A percentile compares a stretch with the other conserved stretches of the same genome.
phyloP scores from a whole-genome alignment of 345 rosid species.

The Moringa oleifera region DNA sequence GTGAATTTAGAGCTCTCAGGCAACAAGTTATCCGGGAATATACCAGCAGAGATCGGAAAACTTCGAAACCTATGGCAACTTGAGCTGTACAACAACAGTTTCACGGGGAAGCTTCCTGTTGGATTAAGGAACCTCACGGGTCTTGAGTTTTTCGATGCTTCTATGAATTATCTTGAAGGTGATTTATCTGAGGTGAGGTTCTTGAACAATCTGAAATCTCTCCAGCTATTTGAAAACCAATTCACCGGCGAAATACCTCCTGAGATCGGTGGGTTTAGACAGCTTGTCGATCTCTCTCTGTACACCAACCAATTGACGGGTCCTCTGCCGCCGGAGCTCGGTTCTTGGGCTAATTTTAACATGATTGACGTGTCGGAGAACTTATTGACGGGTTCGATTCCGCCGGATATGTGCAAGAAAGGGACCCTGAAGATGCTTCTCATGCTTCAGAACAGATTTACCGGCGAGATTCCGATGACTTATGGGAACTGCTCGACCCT shows the following conservation, averaged over 20 bases:
- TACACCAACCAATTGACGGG: slow-evolving; percentile 65
- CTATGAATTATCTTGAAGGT: slow-evolving; percentile 49
- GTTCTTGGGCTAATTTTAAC: slow-evolving; percentile 64
- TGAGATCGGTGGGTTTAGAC: slow-evolving; percentile 64
- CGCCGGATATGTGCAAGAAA: slow-evolving; percentile 81
- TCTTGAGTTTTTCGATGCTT: slow-evolving; percentile 61
- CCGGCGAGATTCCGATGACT: slow-evolving; percentile 66
- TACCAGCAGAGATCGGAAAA: slow-evolving; percentile 56
- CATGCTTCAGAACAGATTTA: slow-evolving; percentile 61
- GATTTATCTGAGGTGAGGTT: slow-evolving; percentile 49
- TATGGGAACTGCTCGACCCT: slow-evolving; percentile 58
- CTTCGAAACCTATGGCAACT: slow-evolving; percentile 61
- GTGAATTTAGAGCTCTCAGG: slow-evolving; percentile 47
- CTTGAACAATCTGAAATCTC: slow-evolving; percentile 49
- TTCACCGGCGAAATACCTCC: slow-evolving; percentile 64
- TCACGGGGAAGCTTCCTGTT: slow-evolving; percentile 62
- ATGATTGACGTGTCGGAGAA: slow-evolving; percentile 87
- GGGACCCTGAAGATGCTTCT: slow-evolving; percentile 66
- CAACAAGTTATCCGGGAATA: slow-evolving; percentile 43
- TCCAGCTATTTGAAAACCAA: slow-evolving; percentile 55
- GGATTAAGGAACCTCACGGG: slow-evolving; percentile 62
- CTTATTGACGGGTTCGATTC: slow-evolving; percentile 60
- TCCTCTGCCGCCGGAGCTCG: slow-evolving; percentile 59
- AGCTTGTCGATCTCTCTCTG: slow-evolving; percentile 62
- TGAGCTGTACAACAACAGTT: slow-evolving; percentile 52